These are phyloP conservation scores for Trichoderma afroharzianum DNA, from an alignment of 2,329 filamentous ascomycete genomes.

Conservation along the genomic window DNA sequence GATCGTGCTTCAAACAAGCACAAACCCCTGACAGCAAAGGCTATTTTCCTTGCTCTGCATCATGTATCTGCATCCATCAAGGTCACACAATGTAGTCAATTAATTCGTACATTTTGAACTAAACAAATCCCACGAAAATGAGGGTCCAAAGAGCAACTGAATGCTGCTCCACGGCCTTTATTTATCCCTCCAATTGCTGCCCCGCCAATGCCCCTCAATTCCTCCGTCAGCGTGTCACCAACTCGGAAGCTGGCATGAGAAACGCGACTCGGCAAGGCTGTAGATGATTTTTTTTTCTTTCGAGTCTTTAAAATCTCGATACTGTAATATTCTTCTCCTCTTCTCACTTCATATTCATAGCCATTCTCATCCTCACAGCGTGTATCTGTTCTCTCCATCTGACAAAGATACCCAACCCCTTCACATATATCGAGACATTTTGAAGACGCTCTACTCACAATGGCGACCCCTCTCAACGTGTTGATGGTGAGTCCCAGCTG, in stretches of 20 bases:
- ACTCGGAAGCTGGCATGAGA: neutral
- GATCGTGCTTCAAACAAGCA: neutral
- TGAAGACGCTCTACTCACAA: slow-evolving; percentile 26
- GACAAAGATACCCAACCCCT: neutral
- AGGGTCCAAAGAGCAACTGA: neutral
- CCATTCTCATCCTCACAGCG: neutral
- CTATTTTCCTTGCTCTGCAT: neutral
- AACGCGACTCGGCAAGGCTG: slow-evolving; percentile 4
- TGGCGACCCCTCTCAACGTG: slow-evolving; percentile 62
- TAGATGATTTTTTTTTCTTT: neutral
- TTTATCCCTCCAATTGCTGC: slow-evolving; percentile 30
- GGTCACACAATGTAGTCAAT: neutral
- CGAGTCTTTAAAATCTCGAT: neutral
- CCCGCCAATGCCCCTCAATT: slow-evolving; percentile 35
- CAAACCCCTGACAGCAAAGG: neutral
- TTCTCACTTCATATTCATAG: neutral
- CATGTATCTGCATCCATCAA: neutral
- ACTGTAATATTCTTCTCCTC: neutral
- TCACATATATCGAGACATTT: neutral
- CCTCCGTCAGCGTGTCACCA: slow-evolving; percentile 28
- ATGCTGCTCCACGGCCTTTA: slow-evolving; percentile 4
- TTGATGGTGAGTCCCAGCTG: slow-evolving; percentile 54
- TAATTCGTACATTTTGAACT: neutral
- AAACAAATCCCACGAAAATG: neutral
- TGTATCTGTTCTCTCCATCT: neutral